Base-by-base conservation (phyloP, 1,139 yeast species). In the Kurtzmaniella natalensis region DNA sequence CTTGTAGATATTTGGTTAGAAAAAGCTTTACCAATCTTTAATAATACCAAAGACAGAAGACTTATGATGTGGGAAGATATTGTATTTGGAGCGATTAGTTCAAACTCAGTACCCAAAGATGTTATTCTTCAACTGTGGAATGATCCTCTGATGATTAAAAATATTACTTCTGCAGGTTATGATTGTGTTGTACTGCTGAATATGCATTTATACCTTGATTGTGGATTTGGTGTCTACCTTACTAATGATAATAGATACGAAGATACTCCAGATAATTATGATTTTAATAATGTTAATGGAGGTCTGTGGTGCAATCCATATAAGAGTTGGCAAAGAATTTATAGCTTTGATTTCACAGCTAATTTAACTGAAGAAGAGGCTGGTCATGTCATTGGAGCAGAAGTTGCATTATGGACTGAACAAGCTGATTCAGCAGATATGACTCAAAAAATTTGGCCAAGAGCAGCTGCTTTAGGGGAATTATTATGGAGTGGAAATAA, bases 301-400 rank as follows among this genome's bases (percentile, higher is more conserved):
- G 74, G 73, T 3, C 59, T 70, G n/a, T 71, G 73, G 72, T 70
- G 77, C 48, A 68, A 59, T 24, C 73, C 75, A 2, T 70, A 70
- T 51, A 70, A 68, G 44, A 63, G 72, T 8, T 69, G 72, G 73
- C 76, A 70, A 45, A 51, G 71, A 35, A 66, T 71, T 26, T 69
- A 69, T 44, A 51, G 52, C 35, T 67, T 52, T 37, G 72, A 70
- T 41, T 53, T 68, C 37, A 48, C 59, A 15, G 50, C 46, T 15
- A 55, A 54, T 31, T 54, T 71, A 37, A 64, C 69, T n/a, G 55
- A 41, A 1, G 46, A 37, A 2, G 66, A 70, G 42, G 41, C 43
- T 8, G 33, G 44, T 20, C 69, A 58, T 34, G 55, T 71, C 16
- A 40, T 65, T 25, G 77, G 77, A 3, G 73, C 64, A 2, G 75